Evolutionary conservation across 495 filamentous ascomycete species (phyloP).

Genomic region (Parathielavia appendiculata): DNA sequence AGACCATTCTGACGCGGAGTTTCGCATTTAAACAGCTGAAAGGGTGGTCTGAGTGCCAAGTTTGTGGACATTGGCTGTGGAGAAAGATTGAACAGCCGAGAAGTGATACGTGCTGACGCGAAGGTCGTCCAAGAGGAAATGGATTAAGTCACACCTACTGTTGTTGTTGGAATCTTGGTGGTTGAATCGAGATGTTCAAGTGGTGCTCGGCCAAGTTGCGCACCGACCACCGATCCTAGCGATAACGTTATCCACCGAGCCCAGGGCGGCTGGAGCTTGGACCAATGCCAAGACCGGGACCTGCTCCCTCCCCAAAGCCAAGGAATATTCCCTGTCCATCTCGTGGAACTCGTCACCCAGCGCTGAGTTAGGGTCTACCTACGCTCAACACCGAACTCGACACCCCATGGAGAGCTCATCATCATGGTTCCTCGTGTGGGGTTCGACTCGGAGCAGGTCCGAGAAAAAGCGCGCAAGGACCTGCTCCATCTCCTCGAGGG

Average conservation of each 20-base stretch:
- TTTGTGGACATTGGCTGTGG: too few species aligned
- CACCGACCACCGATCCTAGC: not conserved
- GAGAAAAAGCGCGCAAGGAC: constrained; percentile 78
- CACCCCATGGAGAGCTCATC: constrained; percentile 45
- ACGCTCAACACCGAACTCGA: constrained; percentile 15
- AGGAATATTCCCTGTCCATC: not conserved
- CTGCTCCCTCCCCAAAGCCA: not conserved
- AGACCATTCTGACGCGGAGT: not conserved
- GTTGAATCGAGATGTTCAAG: not conserved
- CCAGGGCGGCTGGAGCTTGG: too few species aligned
- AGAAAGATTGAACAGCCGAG: not conserved
- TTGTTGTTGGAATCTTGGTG: not conserved
- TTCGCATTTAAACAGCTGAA: constrained; percentile 4
- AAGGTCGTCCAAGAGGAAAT: not conserved
- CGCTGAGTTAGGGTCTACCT: constrained; percentile 7
- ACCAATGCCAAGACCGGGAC: constrained; percentile 10
- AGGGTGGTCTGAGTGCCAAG: not conserved
- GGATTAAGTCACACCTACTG: not conserved
- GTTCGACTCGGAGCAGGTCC: constrained; percentile 75
- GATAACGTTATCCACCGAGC: not conserved
- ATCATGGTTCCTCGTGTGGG: constrained; percentile 62
- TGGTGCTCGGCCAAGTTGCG: not conserved
- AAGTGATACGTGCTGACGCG: not conserved
- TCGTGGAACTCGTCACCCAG: not conserved
- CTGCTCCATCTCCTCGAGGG: constrained; percentile 82